Evolutionary conservation across 495 filamentous ascomycete species (phyloP), one percentile per base, ranked within the genome.

Genomic region (Sabuloglossum arenarium): DNA sequence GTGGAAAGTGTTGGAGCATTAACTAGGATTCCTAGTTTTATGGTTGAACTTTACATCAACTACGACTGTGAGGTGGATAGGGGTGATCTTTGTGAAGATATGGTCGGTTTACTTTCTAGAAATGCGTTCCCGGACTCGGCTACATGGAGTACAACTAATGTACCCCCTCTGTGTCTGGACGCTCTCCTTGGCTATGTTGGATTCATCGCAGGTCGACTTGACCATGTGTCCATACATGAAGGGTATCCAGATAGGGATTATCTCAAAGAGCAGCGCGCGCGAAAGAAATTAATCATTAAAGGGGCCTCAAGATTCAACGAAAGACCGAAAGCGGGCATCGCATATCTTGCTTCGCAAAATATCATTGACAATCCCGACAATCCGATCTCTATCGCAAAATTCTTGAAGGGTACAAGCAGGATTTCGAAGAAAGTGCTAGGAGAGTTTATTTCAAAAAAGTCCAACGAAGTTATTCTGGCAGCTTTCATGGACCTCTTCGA

Each of bases 131-230:
- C 91, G 8, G 91, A 99, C 63, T 94, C 91, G 2, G 93, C 89
- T 11, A 97, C 90, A 24, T 99, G 91, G 91, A 99, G 91, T 66
- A 99, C 91, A 0, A 96, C 91, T 27, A 99, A 93, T 65, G 91
- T 99, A 11, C 91, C 91, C 19, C 91, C 93, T 2, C 68, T 99
- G 21, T 99, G 93, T 63, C 71, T 99, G 9, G 91, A 99, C 63
- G 84, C 91, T 49, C 75, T 97, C 1, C 74, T 99, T 14, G 80
- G 88, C 16, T 97, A 88, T 60, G 76, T 99, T 43, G 88, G 93
- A 62, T 94, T 83, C 54, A 81, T 99, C 56, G 81, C 87, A 11
- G 90, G 95, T 60, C 75, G 91, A 56, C 68, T 97, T 12, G 79
- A 94, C 59, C 76, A 89, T 56, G 71, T 77, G 29, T 80, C 82